Percentiles rank a stretch among this genome's conserved stretches.
These are phyloP conservation scores for Mortierella sp. DNA, from an alignment of 371 early-diverging fungal genomes.

Conservation along the genomic window DNA sequence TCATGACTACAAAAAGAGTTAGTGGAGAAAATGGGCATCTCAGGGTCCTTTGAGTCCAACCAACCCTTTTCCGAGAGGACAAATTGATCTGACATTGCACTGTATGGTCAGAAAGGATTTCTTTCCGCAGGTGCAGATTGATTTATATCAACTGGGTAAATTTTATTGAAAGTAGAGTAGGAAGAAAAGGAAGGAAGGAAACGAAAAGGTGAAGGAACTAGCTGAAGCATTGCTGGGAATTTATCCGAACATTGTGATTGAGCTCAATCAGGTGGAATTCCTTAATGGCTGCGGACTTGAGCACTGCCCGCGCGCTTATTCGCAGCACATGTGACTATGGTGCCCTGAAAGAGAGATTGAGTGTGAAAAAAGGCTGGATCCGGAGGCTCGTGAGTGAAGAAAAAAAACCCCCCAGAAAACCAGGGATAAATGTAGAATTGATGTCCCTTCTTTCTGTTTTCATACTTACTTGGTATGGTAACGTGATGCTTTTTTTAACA, in stretches of 20 bases:
- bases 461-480: no score
- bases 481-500: no score
- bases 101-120: not conserved
- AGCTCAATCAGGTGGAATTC: no score
- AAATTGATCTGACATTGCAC: not conserved
- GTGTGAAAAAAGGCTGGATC: no score
- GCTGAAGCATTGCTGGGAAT: not conserved
- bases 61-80: not conserved
- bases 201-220: not conserved
- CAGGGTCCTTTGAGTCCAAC: not conserved
- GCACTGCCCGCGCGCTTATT: no score
- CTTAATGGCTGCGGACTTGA: no score
- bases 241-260: conserved; percentile 1
- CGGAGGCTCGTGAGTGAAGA: no score
- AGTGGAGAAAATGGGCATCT: not conserved
- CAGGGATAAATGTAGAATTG: no score
- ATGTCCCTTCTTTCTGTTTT: no score
- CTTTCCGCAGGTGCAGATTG: not conserved
- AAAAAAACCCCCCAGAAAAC: no score
- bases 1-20: not conserved
- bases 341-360: no score
- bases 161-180: not conserved
- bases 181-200: not conserved
- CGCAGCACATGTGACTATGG: no score
- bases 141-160: not conserved